Evolutionary conservation across 495 filamentous ascomycete genomes (phyloP), one percentile per base, ranked within the genome.

Genomic region (Aspergillus bertholletiae): DNA sequence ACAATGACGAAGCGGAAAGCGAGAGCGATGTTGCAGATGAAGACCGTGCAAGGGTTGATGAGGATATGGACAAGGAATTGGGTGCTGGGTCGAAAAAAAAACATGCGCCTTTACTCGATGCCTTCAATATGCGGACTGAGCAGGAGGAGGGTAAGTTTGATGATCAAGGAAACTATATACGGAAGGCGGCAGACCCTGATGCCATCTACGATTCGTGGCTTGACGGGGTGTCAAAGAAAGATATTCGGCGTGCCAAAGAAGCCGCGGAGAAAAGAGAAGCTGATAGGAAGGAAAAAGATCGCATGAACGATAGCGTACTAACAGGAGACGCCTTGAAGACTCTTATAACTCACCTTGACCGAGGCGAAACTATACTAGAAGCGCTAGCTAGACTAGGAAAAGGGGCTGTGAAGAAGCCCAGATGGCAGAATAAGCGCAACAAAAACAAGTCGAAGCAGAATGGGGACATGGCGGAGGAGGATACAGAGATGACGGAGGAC

Each of bases 91-190:
- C 85, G 1, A 86, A 92, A 60, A 97, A 97, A 71, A 92, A 88
- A 66, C 90, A 96, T 67, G 95, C 95, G 15, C 94, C 94, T n/a
- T 86, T 94, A 61, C 78, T 97, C 23, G 94, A 97, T 70, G 94
- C 92, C 0, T 98, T 98, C 79, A 96, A 98, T 63, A 92, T 98
- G 83, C 84, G 80, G 46, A 72, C 78, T 5, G 94, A 98, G 70
- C 85, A 92, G 63, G 95, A 98, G 67, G 94, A 97, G 63, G 94
- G 94, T 0, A 77, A 83, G 12, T 97, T 96, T 62, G 94, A 98
- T 64, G 88, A 89, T 50, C 74, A 83, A 15, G 94, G 94, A 3
- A 97, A 97, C 65, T 98, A 80, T 66, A 84, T 98, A 27, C 81
- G 94, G n/a, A 94, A 92, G 58, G 92, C 92, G 1, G 77, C 71